Evolutionary conservation across 2,329 filamentous ascomycete species (phyloP), one percentile per base, ranked within the genome.

Genomic region (Ustulina deusta): DNA sequence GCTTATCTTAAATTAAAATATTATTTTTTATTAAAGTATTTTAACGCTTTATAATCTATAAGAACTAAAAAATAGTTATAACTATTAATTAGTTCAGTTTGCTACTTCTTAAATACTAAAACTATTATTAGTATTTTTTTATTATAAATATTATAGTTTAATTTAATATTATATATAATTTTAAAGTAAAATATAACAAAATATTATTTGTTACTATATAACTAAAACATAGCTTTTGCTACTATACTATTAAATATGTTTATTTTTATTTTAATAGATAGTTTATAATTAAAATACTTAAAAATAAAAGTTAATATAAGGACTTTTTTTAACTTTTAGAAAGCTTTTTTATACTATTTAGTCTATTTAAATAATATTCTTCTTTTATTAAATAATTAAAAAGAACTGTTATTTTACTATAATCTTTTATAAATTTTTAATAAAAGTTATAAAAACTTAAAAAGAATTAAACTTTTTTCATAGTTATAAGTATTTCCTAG

Each of bases 401-500:
- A 20, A 54, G 10, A 20, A 36, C 11, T 22, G 10, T 11, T 6
- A 34, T 34, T 20, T 54, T 20, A 2, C n/a, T 54, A 54, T 54
- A 54, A 36, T 54, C 20, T 9, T 54, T 36, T 32, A 54, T 9
- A 54, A 54, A 54, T 36, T 54, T 49, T 1, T 2, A 15, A 29
- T 49, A 49, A 29, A 49, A 49, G 17, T 49, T 49, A 49, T 29
- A 49, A 49, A 49, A 49, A 0, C 13, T 29, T 27, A 49, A 49
- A 49, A 49, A 49, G 4, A 27, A 27, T 15, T 49, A 49, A 15
- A 29, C 15, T 27, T 29, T 29, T 49, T 27, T 49, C 29, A 49
- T 49, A 29, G 15, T 49, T 10, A 15, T 22, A 29, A 49, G 22
- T 7, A 20, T 9, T 20, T 20, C 7, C 6, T 46, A 46, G 11